Percentiles rank a stretch among this genome's conserved stretches.
phyloP scores from a whole-genome alignment of 306 rosid genomes.

The Aeschynomene evenia region DNA sequence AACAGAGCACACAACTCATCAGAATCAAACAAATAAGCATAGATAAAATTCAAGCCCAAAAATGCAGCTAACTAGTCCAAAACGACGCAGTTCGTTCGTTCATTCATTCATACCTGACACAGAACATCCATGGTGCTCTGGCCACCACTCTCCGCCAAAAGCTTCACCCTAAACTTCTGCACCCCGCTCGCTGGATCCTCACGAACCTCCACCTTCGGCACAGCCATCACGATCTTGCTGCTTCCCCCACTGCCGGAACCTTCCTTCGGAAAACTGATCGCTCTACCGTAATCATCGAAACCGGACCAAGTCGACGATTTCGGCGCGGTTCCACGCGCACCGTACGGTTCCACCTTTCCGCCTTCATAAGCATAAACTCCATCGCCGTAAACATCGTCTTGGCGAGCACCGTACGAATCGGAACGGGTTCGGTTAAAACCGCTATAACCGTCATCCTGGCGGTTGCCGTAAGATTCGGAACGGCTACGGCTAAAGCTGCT shows the following conservation, averaged over 20 bases:
- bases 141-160: conserved; percentile 75
- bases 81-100: not conserved
- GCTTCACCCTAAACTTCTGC: conserved; percentile 77
- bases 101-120: conserved; percentile 55
- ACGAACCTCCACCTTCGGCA: conserved; percentile 60
- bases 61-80: not conserved
- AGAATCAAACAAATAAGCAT: not conserved
- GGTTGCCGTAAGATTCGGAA: conserved; percentile 49
- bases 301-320: conserved; percentile 61
- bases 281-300: conserved; percentile 81
- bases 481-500: not conserved
- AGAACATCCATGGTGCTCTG: conserved; percentile 75
- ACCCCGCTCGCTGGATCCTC: conserved; percentile 60
- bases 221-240: conserved; percentile 68
- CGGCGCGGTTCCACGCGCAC: conserved; percentile 70
- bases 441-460: conserved; percentile 39
- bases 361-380: conserved; percentile 73
- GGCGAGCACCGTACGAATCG: too few relatives aligned
- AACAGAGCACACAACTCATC: not conserved
- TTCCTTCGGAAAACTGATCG: conserved; percentile 52
- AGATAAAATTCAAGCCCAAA: not conserved
- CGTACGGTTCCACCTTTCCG: conserved; percentile 63
- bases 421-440: conserved; percentile 1
- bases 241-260: conserved; percentile 36
- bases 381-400: conserved; percentile 48